phyloP scores from a whole-genome alignment of 2,329 filamentous ascomycete genomes.

The Penicillium sp. region DNA sequence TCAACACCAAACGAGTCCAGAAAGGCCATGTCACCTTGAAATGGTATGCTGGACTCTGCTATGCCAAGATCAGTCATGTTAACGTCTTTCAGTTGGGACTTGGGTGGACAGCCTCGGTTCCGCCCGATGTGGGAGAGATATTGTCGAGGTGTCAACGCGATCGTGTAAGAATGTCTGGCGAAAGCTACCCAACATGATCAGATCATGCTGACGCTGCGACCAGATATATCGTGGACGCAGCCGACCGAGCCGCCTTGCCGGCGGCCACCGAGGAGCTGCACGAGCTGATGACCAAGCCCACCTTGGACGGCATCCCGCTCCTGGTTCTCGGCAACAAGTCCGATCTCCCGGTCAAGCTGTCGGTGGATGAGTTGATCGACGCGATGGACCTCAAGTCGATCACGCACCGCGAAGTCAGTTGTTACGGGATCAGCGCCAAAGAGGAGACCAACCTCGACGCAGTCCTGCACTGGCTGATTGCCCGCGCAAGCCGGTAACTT shows the following conservation, averaged over 20 bases:
- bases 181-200: not conserved
- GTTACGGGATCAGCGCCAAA: conserved; percentile 97
- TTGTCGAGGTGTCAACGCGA: conserved; percentile 94
- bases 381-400: conserved; percentile 86
- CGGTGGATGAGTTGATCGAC: conserved; percentile 93
- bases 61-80: conserved; percentile 16
- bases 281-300: conserved; percentile 77
- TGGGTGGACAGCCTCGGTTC: conserved; percentile 94
- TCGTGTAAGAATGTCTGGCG: conserved; percentile 62
- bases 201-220: not conserved
- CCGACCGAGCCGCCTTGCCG: conserved; percentile 75
- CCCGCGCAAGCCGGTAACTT: conserved; percentile 68
- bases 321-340: conserved; percentile 97
- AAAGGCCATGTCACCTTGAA: conserved; percentile 97
- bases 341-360: conserved; percentile 84
- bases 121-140: conserved; percentile 99
- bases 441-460: conserved; percentile 98
- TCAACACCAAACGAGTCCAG: conserved; percentile 98
- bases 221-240: conserved; percentile 94
- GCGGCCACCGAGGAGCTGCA: conserved; percentile 91
- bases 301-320: conserved; percentile 84
- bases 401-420: conserved; percentile 89
- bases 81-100: conserved; percentile 69
- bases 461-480: conserved; percentile 94
- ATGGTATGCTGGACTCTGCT: conserved; percentile 57